These are phyloP conservation scores for Hortiboletus campestris DNA, from an alignment of 768 basidiomycete genomes.

Conservation along the genomic window DNA sequence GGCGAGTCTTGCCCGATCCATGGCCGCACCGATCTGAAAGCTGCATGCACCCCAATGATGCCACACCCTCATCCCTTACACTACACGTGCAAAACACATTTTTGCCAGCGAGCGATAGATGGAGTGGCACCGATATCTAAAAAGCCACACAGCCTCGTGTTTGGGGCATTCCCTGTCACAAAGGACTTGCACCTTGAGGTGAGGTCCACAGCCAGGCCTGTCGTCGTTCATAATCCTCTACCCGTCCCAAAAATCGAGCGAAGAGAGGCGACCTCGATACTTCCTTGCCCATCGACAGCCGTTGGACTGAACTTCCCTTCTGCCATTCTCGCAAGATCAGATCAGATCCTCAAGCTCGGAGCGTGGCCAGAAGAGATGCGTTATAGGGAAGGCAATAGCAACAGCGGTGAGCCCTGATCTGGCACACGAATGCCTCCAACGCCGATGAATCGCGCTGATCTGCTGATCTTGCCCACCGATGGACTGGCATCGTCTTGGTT, in stretches of 20 bases:
- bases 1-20: slow-evolving; percentile 7
- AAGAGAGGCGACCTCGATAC: background rate
- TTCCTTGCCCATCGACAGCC: background rate
- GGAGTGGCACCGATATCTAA: slow-evolving; percentile 27
- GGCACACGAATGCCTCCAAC: background rate
- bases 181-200: slow-evolving; percentile 11
- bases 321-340: background rate
- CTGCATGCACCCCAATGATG: background rate
- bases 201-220: background rate
- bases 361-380: slow-evolving; percentile 15
- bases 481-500: background rate
- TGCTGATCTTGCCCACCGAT: slow-evolving; percentile 17
- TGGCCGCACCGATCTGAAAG: slow-evolving; percentile 5
- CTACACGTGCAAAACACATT: slow-evolving; percentile 22
- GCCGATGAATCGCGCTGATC: slow-evolving; percentile 7
- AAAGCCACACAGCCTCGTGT: slow-evolving; percentile 24
- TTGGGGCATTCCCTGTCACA: slow-evolving; percentile 17
- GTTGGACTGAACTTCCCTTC: background rate
- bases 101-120: slow-evolving; percentile 17
- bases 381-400: slow-evolving; percentile 25
- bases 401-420: slow-evolving; percentile 26
- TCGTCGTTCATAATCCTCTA: background rate
- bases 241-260: background rate
- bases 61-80: slow-evolving; percentile 4
- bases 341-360: background rate